Evolutionary conservation across 345 rosid genomes (phyloP).

Genomic region (Acer yangbiense): DNA sequence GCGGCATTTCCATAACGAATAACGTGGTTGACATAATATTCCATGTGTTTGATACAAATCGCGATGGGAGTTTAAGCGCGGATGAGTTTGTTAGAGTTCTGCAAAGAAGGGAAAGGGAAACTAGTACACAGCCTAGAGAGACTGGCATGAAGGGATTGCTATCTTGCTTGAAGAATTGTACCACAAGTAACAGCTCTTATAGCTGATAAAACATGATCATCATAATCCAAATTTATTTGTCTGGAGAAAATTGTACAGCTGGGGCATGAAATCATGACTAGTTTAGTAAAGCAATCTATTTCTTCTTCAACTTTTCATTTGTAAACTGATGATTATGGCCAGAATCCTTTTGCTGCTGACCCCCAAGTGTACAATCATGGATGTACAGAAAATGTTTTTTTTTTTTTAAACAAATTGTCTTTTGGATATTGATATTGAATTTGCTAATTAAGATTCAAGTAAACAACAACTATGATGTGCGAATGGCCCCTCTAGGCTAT

Average conservation of each 20-base stretch:
- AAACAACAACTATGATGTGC: too few relatives aligned
- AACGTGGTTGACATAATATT: constrained; percentile 60
- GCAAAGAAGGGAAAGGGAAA: constrained; percentile 41
- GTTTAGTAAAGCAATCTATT: background rate
- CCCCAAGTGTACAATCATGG: background rate
- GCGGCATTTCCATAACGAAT: constrained; percentile 44
- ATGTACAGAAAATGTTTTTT: background rate
- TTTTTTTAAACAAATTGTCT: too few relatives aligned
- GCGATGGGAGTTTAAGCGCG: constrained; percentile 53
- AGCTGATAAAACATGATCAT: background rate
- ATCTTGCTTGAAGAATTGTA: constrained; percentile 42
- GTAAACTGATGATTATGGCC: too few relatives aligned
- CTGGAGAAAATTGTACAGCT: too few relatives aligned
- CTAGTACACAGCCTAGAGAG: constrained; percentile 28
- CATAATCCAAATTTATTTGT: background rate
- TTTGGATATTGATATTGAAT: too few relatives aligned
- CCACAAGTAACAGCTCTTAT: constrained; percentile 21
- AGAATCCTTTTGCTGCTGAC: background rate
- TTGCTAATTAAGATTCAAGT: too few relatives aligned
- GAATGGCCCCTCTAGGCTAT: too few relatives aligned
- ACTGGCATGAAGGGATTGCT: constrained; percentile 35
- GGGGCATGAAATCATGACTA: background rate
- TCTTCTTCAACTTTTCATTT: background rate
- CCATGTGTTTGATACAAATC: constrained; percentile 56
- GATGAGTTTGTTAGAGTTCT: constrained; percentile 58